phyloP scores from a whole-genome alignment of 768 basidiomycete species.

The Leccinellum rugosiceps region DNA sequence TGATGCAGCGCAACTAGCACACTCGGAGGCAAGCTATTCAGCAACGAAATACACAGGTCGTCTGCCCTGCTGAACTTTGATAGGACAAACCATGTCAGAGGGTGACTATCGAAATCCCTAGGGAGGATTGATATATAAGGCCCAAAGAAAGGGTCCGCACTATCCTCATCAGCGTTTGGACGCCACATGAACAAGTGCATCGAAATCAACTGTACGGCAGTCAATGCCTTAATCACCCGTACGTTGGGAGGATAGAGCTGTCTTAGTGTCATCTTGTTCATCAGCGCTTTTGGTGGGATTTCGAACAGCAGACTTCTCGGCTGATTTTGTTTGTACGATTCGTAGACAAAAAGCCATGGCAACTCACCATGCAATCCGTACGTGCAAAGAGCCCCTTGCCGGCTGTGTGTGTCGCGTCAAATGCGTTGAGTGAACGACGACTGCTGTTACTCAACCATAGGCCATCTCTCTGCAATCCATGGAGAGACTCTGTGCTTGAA shows the following conservation, averaged over 20 bases:
- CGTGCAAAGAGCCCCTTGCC: conserved; percentile 70
- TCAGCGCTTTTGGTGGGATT: conserved; percentile 64
- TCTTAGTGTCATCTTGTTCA: conserved; percentile 70
- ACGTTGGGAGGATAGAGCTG: conserved; percentile 48
- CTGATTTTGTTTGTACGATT: conserved; percentile 27
- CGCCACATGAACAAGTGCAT: conserved; percentile 75
- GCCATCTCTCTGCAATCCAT: conserved; percentile 51
- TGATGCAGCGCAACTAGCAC: conserved; percentile 39
- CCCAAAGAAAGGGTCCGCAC: conserved; percentile 55
- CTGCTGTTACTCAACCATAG: conserved; percentile 42
- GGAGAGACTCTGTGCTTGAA: conserved; percentile 40
- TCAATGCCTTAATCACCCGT: conserved; percentile 32
- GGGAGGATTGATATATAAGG: conserved; percentile 84
- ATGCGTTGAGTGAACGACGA: neutral
- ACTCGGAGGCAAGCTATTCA: conserved; percentile 48
- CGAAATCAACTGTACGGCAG: conserved; percentile 73
- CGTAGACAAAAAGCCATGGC: neutral
- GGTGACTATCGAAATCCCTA: conserved; percentile 68
- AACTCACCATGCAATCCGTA: conserved; percentile 40
- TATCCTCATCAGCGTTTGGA: conserved; percentile 41
- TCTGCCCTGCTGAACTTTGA: conserved; percentile 17
- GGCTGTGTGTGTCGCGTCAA: conserved; percentile 36
- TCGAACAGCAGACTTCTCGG: conserved; percentile 60
- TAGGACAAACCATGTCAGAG: conserved; percentile 67
- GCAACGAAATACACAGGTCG: conserved; percentile 28